Conservation (phyloP, 2,329 filamentous ascomycete species). For the Harringtonia lauricola region DNA sequence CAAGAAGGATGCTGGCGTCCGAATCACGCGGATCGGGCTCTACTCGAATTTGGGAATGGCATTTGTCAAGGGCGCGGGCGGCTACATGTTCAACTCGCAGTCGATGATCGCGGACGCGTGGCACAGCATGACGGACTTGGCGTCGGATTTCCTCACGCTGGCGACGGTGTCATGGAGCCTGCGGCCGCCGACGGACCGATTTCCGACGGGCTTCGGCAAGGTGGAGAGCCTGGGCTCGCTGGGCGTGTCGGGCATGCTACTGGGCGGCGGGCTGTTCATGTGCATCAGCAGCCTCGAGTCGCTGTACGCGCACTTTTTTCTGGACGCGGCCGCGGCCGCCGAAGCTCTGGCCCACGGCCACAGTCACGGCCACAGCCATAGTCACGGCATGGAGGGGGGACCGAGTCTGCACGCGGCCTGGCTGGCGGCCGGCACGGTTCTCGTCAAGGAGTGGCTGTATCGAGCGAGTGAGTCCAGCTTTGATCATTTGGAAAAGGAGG, state of each 20-base stretch:
- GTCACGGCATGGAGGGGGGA: constrained; percentile 50
- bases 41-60: constrained; percentile 92
- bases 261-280: constrained; percentile 87
- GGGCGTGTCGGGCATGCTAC: constrained; percentile 82
- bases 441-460: constrained; percentile 95
- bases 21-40: constrained; percentile 82
- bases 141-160: constrained; percentile 88
- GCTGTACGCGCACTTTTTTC: constrained; percentile 61
- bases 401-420: constrained; percentile 92
- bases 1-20: constrained; percentile 85
- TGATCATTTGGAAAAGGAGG: too few relatives aligned
- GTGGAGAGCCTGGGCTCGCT: constrained; percentile 92
- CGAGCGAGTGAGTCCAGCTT: constrained; percentile 64
- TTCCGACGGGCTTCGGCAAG: constrained; percentile 91
- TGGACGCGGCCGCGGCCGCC: constrained; percentile 46
- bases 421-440: constrained; percentile 81
- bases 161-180: constrained; percentile 91
- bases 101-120: constrained; percentile 88
- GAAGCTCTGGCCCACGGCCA: constrained; percentile 45
- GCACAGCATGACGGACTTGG: constrained; percentile 89
- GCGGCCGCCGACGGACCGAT: constrained; percentile 69
- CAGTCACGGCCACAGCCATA: constrained; percentile 50
- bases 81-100: constrained; percentile 91
- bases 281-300: constrained; percentile 64
- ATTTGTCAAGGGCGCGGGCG: constrained; percentile 81